These are phyloP conservation scores for Neckera pumila DNA, from an alignment of 225 moss, liverwort and hornwort genomes.

Conservation along the genomic window DNA sequence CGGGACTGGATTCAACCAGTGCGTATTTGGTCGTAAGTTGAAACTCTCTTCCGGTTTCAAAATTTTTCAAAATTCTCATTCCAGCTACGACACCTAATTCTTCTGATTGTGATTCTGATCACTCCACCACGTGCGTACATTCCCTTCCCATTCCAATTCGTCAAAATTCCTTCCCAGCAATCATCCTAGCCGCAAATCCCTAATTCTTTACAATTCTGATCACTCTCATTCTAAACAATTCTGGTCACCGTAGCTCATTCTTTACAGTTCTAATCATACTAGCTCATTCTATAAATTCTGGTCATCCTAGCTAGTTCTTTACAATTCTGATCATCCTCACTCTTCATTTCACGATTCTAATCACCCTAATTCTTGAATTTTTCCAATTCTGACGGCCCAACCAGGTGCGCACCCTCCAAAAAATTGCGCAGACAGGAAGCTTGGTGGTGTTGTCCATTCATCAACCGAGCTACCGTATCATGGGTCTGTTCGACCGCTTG, in stretches of 20 bases:
- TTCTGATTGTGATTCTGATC: background rate
- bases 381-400: background rate
- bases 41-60: background rate
- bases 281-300: background rate
- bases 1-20: slow-evolving; percentile 75
- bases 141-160: background rate
- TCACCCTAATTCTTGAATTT: background rate
- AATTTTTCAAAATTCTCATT: background rate
- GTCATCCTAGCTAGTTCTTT: too few relatives aligned
- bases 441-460: slow-evolving; percentile 68
- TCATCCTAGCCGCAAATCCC: background rate
- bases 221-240: background rate
- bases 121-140: background rate
- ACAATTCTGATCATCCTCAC: background rate
- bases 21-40: slow-evolving; percentile 53
- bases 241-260: background rate
- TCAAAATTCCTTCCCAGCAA: background rate
- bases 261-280: background rate
- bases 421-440: slow-evolving; percentile 63
- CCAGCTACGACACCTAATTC: background rate
- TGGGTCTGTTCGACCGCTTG: slow-evolving; percentile 61
- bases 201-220: background rate
- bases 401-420: slow-evolving; percentile 45
- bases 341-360: background rate
- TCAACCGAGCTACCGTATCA: slow-evolving; percentile 76